Conservation (phyloP, 345 rosid species). For the Moricandia arvensis region DNA sequence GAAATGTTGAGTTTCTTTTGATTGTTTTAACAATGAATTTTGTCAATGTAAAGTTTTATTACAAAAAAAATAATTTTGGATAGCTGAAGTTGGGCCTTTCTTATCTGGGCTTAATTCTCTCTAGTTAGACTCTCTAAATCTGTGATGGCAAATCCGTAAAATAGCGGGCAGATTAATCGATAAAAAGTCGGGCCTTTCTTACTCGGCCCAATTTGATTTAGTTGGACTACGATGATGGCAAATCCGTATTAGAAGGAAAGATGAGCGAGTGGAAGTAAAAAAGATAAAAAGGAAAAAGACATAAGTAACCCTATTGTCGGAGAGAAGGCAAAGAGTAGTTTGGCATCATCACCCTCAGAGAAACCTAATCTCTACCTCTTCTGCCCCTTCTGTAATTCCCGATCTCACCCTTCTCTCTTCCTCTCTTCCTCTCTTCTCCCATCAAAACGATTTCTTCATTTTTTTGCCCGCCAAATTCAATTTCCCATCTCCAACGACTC, state of each 20-base stretch:
- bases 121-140: no score
- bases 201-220: neutral
- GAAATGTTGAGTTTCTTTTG: no score
- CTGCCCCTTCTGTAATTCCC: constrained; percentile 61
- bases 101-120: no score
- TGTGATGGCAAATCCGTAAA: neutral
- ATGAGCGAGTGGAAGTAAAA: neutral
- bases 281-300: constrained; percentile 39
- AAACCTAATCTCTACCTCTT: constrained; percentile 53
- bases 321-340: constrained; percentile 23
- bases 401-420: constrained; percentile 43
- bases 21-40: neutral
- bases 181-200: constrained; percentile 20
- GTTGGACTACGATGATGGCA: constrained; percentile 15
- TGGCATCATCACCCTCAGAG: constrained; percentile 36
- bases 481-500: constrained; percentile 29
- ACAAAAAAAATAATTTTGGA: neutral
- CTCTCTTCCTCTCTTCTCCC: constrained; percentile 21
- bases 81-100: neutral
- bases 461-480: constrained; percentile 53
- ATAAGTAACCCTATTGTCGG: constrained; percentile 38
- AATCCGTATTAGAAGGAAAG: constrained; percentile 10
- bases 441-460: constrained; percentile 1
- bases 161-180: no score
- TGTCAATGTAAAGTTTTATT: neutral